These are phyloP conservation scores for Hirsutella minnesotensis DNA, from an alignment of 2,329 filamentous ascomycete genomes.

Conservation along the genomic window DNA sequence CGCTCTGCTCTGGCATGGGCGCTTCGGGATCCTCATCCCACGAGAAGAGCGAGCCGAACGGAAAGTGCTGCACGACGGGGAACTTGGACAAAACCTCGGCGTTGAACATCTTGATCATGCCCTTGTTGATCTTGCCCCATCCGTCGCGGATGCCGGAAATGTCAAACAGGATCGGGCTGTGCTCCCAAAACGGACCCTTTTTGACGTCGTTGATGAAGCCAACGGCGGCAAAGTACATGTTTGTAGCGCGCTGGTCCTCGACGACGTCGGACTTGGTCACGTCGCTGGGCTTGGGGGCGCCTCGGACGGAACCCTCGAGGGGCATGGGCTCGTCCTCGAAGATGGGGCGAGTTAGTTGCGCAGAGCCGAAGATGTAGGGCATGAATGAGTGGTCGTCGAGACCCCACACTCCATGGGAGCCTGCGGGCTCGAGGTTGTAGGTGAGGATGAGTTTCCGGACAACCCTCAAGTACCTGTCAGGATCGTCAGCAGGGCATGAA, in stretches of 20 bases:
- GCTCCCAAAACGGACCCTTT: constrained; percentile 91
- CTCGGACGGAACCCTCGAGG: constrained; percentile 63
- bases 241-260: constrained; percentile 50
- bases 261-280: constrained; percentile 56
- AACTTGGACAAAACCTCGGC: constrained; percentile 95
- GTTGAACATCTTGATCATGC: constrained; percentile 99
- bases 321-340: constrained; percentile 50
- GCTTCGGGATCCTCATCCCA: constrained; percentile 61
- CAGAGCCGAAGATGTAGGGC: constrained; percentile 90
- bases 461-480: constrained; percentile 60
- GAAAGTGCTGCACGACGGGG: constrained; percentile 95
- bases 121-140: constrained; percentile 99
- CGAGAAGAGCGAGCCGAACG: constrained; percentile 67
- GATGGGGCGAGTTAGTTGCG: constrained; percentile 74
- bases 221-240: constrained; percentile 91
- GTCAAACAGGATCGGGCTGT: constrained; percentile 88
- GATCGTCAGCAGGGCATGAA: constrained; percentile 1
- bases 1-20: constrained; percentile 30
- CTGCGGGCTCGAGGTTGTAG: constrained; percentile 89
- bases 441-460: constrained; percentile 74
- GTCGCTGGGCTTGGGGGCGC: constrained; percentile 59
- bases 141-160: constrained; percentile 82
- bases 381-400: constrained; percentile 95
- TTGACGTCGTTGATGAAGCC: constrained; percentile 98
- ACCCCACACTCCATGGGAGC: constrained; percentile 95